Conservation (phyloP, 129 eudicot genomes). For the Heracleum sosnowskyi region DNA sequence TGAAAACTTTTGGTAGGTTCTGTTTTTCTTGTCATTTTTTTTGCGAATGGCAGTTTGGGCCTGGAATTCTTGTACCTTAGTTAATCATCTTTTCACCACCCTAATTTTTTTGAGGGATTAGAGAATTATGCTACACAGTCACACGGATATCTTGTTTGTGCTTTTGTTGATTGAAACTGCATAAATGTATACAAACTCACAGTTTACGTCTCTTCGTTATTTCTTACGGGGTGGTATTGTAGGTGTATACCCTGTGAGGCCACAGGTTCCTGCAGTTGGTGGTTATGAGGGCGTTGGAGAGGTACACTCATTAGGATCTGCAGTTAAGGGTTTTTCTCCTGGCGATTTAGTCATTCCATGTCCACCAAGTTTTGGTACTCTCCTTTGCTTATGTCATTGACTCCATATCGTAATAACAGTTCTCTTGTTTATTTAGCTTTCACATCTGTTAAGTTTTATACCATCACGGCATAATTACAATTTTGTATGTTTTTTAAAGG, state of each 20-base stretch:
- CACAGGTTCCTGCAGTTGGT: constrained; percentile 70
- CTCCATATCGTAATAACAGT: neutral
- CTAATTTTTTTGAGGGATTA: neutral
- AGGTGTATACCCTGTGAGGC: constrained; percentile 94
- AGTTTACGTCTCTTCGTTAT: neutral
- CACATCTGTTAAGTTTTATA: neutral
- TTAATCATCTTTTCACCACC: neutral
- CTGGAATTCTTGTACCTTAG: neutral
- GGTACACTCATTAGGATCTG: constrained; percentile 66
- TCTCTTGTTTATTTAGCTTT: neutral
- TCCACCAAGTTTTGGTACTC: constrained; percentile 73
- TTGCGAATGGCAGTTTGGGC: neutral
- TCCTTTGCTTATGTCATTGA: neutral
- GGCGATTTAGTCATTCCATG: constrained; percentile 89
- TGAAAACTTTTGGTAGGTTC: neutral
- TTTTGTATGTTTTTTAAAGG: neutral
- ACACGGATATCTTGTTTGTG: neutral
- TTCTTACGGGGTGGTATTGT: neutral
- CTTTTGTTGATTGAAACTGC: neutral
- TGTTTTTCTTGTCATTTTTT: neutral
- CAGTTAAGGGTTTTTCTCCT: constrained; percentile 55
- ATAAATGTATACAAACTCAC: neutral
- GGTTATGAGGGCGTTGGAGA: constrained; percentile 94
- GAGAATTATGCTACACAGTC: neutral
- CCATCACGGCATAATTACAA: neutral